Conservation (phyloP, 305 asterid species). For the Rubia tinctorum region DNA sequence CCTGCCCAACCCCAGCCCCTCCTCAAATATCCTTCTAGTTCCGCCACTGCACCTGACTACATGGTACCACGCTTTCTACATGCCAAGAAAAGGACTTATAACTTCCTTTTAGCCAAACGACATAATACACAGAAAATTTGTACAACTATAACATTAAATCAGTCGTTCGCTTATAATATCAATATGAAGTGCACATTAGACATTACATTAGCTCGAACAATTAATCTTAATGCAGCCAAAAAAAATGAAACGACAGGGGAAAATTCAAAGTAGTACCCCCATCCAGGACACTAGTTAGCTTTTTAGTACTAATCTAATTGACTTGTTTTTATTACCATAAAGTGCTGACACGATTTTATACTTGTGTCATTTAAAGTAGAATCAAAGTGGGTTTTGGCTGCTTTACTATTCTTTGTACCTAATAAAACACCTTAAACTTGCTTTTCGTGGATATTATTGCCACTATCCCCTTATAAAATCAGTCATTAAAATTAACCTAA, state of each 20-base stretch:
- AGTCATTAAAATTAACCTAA: too few relatives aligned
- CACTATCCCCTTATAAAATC: neutral
- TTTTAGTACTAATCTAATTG: neutral
- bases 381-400: neutral
- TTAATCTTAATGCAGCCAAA: too few relatives aligned
- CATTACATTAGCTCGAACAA: too few relatives aligned
- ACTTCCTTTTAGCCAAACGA: constrained; percentile 17
- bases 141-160: constrained; percentile 2
- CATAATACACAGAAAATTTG: neutral
- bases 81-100: constrained; percentile 16
- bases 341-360: constrained; percentile 5
- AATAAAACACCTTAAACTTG: neutral
- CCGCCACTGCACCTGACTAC: too few relatives aligned
- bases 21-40: too few relatives aligned
- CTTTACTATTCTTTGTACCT: neutral
- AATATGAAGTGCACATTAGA: too few relatives aligned
- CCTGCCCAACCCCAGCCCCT: too few relatives aligned
- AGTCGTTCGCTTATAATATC: constrained; percentile 11
- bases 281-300: neutral
- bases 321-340: neutral
- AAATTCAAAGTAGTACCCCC: neutral
- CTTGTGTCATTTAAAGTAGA: neutral
- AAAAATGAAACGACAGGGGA: neutral
- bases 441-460: neutral
- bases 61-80: neutral